Evolutionary conservation across 805 yeast species (phyloP).

Genomic region (Wickerhamomyces mucosus): DNA sequence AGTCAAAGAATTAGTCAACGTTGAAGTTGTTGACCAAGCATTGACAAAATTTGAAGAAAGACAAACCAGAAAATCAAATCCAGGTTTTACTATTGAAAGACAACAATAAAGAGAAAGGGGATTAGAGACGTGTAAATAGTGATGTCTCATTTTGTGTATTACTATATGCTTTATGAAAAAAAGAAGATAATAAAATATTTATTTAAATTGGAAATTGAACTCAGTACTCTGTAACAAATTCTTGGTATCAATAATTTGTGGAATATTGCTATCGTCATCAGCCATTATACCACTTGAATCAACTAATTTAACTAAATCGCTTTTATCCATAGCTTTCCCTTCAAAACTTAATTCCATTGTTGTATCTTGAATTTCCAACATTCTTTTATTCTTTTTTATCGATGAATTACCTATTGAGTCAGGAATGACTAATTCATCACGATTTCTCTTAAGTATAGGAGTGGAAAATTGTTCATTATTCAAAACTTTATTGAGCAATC

Average conservation of each 20-base stretch:
- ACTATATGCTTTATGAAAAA: neutral
- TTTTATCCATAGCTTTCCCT: slow-evolving; percentile 35
- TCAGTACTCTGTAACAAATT: slow-evolving; percentile 18
- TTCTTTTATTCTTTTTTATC: slow-evolving; percentile 19
- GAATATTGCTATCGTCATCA: slow-evolving; percentile 16
- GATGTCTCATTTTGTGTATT: neutral
- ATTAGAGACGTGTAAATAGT: slow-evolving; percentile 1
- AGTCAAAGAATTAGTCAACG: slow-evolving; percentile 80
- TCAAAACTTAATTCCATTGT: slow-evolving; percentile 34
- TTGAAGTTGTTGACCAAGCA: slow-evolving; percentile 55
- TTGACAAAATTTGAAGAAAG: slow-evolving; percentile 45
- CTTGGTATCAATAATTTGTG: slow-evolving; percentile 15
- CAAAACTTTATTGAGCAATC: too few species aligned
- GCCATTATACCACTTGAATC: slow-evolving; percentile 27
- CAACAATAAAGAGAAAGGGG: neutral
- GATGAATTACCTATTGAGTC: slow-evolving; percentile 8
- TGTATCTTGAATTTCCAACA: slow-evolving; percentile 7
- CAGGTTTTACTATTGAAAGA: slow-evolving; percentile 50
- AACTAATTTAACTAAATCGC: slow-evolving; percentile 31
- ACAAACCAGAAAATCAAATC: slow-evolving; percentile 41
- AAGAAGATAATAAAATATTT: slow-evolving; percentile 1
- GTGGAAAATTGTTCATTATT: slow-evolving; percentile 2
- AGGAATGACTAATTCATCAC: slow-evolving; percentile 19
- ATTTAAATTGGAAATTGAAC: slow-evolving; percentile 12
- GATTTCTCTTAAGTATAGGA: slow-evolving; percentile 20